These are phyloP conservation scores for Athelia psychrophila DNA, from an alignment of 1,284 basidiomycete genomes.

Conservation along the genomic window DNA sequence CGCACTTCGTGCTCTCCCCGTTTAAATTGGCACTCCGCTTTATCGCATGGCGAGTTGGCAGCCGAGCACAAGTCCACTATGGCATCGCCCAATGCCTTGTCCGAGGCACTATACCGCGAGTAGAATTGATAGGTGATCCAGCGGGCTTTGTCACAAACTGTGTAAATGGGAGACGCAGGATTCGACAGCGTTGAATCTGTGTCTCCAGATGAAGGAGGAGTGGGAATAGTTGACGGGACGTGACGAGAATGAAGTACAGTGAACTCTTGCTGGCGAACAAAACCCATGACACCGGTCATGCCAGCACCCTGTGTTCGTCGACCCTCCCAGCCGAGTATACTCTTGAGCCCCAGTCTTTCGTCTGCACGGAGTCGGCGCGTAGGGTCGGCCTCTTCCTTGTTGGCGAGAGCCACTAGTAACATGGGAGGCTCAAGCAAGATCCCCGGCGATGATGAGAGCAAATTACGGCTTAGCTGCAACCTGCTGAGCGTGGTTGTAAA, in stretches of 20 bases:
- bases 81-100: constrained; percentile 42
- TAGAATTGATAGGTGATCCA: constrained; percentile 54
- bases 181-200: constrained; percentile 1
- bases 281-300: constrained; percentile 50
- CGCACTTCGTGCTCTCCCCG: constrained; percentile 46
- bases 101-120: constrained; percentile 24
- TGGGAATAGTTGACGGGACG: constrained; percentile 25
- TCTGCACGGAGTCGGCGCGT: constrained; percentile 45
- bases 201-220: constrained; percentile 5
- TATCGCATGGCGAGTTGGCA: constrained; percentile 36
- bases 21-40: constrained; percentile 36
- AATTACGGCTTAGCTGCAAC: constrained; percentile 33
- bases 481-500: constrained; percentile 38
- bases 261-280: constrained; percentile 58
- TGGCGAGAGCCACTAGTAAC: constrained; percentile 46
- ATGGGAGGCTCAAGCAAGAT: constrained; percentile 43
- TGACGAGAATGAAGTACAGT: constrained; percentile 52
- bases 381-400: constrained; percentile 39
- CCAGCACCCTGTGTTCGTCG: constrained; percentile 40
- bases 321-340: constrained; percentile 57
- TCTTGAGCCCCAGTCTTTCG: constrained; percentile 48
- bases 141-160: constrained; percentile 35
- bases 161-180: background rate
- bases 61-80: constrained; percentile 30
- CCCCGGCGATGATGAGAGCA: constrained; percentile 53